Conservation (phyloP, 371 early-diverging fungal genomes). For the Lichtheimia ramosa region DNA sequence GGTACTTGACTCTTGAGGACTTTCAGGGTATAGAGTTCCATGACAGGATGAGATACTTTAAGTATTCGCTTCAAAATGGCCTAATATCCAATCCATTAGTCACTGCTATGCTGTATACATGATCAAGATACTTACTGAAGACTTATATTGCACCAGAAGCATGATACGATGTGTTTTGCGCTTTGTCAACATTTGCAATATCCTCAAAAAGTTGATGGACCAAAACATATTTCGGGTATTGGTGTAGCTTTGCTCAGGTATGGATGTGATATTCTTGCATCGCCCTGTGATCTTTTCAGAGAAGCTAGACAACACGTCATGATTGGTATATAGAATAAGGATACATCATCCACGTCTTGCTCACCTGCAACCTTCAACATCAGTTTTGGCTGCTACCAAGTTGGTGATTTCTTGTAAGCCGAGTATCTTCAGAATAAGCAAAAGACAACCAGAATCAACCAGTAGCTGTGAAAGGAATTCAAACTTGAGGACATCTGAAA, state of each 20-base stretch:
- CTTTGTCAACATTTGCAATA: conserved; percentile 83
- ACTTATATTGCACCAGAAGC: conserved; percentile 83
- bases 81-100: conserved; percentile 13
- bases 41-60: conserved; percentile 65
- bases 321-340: background rate
- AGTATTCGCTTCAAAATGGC: conserved; percentile 75
- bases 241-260: conserved; percentile 17
- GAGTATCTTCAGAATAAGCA: conserved; percentile 80
- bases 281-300: background rate
- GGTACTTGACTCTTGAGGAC: conserved; percentile 80
- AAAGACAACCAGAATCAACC: conserved; percentile 80
- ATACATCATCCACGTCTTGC: background rate
- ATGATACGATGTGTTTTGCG: conserved; percentile 74
- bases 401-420: conserved; percentile 71
- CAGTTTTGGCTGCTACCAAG: conserved; percentile 55
- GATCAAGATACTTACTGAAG: conserved; percentile 51
- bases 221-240: conserved; percentile 70
- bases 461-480: conserved; percentile 78
- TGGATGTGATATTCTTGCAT: background rate
- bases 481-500: conserved; percentile 68
- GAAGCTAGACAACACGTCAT: background rate
- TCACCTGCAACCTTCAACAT: conserved; percentile 63
- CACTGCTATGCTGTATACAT: background rate
- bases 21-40: conserved; percentile 77
- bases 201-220: conserved; percentile 72